A percentile compares a stretch with the other conserved stretches of the same genome.
Conservation (phyloP, 2,329 filamentous ascomycete genomes). For the Botryotinia calthae region DNA sequence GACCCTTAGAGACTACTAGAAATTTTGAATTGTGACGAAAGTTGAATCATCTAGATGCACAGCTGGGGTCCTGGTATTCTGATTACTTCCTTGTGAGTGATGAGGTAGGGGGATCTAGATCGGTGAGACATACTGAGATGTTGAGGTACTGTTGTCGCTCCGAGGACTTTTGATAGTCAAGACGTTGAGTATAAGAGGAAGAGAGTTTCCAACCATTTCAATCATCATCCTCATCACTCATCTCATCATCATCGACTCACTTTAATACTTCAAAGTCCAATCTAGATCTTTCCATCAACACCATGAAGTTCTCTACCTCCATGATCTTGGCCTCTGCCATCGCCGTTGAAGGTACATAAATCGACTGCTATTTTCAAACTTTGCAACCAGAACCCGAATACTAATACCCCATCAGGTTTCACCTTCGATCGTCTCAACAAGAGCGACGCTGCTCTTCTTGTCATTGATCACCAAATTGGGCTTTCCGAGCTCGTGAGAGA, state of each 20-base stretch:
- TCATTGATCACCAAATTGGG: constrained; percentile 60
- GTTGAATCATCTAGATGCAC: neutral
- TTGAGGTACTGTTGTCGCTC: neutral
- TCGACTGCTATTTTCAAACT: neutral
- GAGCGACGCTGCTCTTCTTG: constrained; percentile 49
- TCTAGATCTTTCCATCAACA: constrained; percentile 7
- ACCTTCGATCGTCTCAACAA: constrained; percentile 40
- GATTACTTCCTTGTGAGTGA: neutral
- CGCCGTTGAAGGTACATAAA: constrained; percentile 26
- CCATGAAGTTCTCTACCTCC: constrained; percentile 33
- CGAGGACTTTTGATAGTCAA: neutral
- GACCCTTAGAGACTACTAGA: neutral
- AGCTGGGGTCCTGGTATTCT: neutral
- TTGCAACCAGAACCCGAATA: neutral
- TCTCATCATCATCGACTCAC: neutral
- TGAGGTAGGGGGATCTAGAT: neutral
- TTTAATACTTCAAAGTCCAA: neutral
- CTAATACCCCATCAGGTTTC: constrained; percentile 23
- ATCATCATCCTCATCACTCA: neutral
- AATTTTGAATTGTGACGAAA: neutral
- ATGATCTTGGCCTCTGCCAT: constrained; percentile 23
- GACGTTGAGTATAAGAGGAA: constrained; percentile 6
- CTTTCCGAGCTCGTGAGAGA: constrained; percentile 62
- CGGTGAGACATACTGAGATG: neutral
- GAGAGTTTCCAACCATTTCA: neutral